A percentile compares a stretch with the other conserved stretches of the same genome.
Evolutionary conservation across 139 green algal species (phyloP).

Genomic region (Ettlia oleoabundans): DNA sequence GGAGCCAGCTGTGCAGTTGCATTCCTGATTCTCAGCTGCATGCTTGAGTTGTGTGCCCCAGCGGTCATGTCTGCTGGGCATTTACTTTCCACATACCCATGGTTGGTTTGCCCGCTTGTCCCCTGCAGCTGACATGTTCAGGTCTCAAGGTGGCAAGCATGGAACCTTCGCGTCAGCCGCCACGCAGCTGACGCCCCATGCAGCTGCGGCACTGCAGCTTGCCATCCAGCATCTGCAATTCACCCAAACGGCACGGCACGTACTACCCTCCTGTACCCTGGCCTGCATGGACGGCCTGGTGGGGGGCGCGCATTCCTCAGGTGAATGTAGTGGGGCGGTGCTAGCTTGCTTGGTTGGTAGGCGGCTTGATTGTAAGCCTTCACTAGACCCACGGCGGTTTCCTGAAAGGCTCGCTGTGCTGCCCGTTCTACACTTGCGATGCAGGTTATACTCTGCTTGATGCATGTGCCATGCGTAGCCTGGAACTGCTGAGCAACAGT

Average conservation of each 20-base stretch:
- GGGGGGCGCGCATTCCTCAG: neutral
- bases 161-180: neutral
- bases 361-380: too few species aligned
- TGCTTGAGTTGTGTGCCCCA: too few species aligned
- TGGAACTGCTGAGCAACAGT: slow-evolving; percentile 58
- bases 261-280: slow-evolving; percentile 1
- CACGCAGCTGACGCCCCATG: neutral
- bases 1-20: too few species aligned
- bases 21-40: too few species aligned
- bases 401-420: too few species aligned
- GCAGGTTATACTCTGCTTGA: slow-evolving; percentile 53
- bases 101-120: neutral
- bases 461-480: slow-evolving; percentile 46
- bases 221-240: slow-evolving; percentile 29
- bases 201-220: slow-evolving; percentile 20
- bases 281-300: neutral
- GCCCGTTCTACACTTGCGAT: too few species aligned
- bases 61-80: too few species aligned
- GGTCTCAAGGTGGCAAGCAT: neutral
- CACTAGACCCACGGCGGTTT: too few species aligned
- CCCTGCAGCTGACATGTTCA: slow-evolving; percentile 11
- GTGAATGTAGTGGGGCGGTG: too few species aligned
- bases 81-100: too few species aligned
- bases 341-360: too few species aligned
- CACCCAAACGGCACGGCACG: neutral